Evolutionary conservation across 1,284 basidiomycete species (phyloP).

Genomic region (Meira miltonrushii): DNA sequence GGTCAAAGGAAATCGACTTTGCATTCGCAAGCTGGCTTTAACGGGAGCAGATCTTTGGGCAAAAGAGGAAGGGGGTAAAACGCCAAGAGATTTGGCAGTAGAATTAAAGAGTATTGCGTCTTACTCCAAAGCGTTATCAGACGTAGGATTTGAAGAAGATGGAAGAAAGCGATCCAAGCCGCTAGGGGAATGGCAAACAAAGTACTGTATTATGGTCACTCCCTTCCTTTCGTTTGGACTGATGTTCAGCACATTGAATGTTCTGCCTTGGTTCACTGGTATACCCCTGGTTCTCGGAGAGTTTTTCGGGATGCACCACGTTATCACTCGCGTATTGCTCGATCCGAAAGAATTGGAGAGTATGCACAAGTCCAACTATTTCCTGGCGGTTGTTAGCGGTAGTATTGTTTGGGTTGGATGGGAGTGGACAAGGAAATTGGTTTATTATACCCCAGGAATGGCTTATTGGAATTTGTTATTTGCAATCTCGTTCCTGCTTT

Average conservation of each 20-base stretch:
- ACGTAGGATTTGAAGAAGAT: conserved; percentile 61
- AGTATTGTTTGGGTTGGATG: conserved; percentile 82
- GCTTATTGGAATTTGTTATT: conserved; percentile 71
- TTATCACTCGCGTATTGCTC: conserved; percentile 49
- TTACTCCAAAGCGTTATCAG: conserved; percentile 79
- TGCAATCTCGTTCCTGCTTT: conserved; percentile 66
- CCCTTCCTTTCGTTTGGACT: conserved; percentile 73
- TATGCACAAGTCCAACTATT: conserved; percentile 66
- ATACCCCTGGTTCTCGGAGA: conserved; percentile 69
- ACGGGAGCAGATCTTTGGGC: conserved; percentile 76
- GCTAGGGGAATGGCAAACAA: conserved; percentile 73
- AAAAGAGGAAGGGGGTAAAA: conserved; percentile 79
- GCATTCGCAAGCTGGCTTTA: conserved; percentile 77
- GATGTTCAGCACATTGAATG: conserved; percentile 74
- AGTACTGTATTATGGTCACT: conserved; percentile 71
- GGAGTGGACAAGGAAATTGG: conserved; percentile 67
- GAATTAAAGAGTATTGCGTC: conserved; percentile 76
- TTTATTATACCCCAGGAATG: conserved; percentile 63
- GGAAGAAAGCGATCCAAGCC: conserved; percentile 67
- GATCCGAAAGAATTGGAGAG: conserved; percentile 31
- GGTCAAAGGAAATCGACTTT: conserved; percentile 81
- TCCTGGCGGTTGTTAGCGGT: conserved; percentile 78
- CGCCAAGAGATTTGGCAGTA: conserved; percentile 86
- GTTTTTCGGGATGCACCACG: conserved; percentile 88
- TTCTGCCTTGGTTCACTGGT: conserved; percentile 84